Base-by-base conservation (phyloP, 495 filamentous ascomycete species). In the Xeromyces bisporus region DNA sequence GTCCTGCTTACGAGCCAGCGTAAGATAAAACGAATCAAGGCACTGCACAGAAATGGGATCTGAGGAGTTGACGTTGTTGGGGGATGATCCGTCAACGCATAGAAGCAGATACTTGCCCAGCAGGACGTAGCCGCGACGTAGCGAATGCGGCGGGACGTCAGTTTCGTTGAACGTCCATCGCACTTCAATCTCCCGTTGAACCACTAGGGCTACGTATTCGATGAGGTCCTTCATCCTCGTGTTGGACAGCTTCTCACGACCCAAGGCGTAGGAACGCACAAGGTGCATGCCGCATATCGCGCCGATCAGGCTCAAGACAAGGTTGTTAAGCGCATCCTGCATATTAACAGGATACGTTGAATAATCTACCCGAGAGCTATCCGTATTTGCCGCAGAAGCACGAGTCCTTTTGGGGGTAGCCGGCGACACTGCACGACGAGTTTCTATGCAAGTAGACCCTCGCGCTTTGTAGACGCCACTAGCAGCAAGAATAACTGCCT, bases 271-370 rank as follows among this genome's bases (percentile, higher is more conserved):
- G 33, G 50, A 55, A 15, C 57, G 51, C 13, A 53, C 50, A 16
- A 61, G 51, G 27, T 50, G 53, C 50, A 64, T 60, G 6, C 56
- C 55, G 32, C 60, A 62, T 23, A 64, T 41, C 2, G 54, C 55
- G 26, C 44, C 48, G 16, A 59, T 35, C 8, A 64, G 46, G 36
- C 60, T 64, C n/a, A 47, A 45, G 16, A 47, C 36, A 11, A 62
- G 51, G 29, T 64, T 64, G 46, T 42, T 60, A 3, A 61, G 34
- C 3, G 60, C 60, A 37, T 62, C 56, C 35, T 55, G 44, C 15
- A 64, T 51, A 2, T 42, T 50, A n/a, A 62, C 33, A 15, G 60
- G 60, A 26, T 58, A 64, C 15, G 36, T 36, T 6, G 30, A 35
- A 5, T 32, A 23, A 23, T 34, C 17, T 20, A 35, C 29, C 1